phyloP scores from a whole-genome alignment of 129 eudicot genomes.

The Helianthus tuberosus region DNA sequence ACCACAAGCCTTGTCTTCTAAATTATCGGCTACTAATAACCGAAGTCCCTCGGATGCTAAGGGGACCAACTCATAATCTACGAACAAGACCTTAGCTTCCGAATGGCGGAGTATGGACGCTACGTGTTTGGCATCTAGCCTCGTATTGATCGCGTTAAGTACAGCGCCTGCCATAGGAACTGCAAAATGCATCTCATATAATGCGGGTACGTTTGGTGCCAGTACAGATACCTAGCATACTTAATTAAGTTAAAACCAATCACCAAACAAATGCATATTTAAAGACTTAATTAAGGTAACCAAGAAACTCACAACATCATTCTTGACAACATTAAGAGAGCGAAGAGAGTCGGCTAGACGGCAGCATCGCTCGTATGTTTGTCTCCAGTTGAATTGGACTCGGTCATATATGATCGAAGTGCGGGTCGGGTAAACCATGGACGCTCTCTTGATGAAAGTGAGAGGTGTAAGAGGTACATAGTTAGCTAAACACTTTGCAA shows the following conservation, averaged over 20 bases:
- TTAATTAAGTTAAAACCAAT: not conserved
- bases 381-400: conserved; percentile 53
- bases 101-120: conserved; percentile 60
- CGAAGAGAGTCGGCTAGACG: conserved; percentile 64
- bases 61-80: conserved; percentile 51
- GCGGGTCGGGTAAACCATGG: conserved; percentile 46
- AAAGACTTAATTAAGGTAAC: too few relatives aligned
- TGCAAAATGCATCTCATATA: conserved; percentile 67
- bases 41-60: conserved; percentile 50
- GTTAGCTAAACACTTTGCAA: conserved; percentile 55
- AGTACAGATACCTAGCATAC: conserved; percentile 58
- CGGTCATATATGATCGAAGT: conserved; percentile 51
- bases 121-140: conserved; percentile 56
- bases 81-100: conserved; percentile 59
- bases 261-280: too few relatives aligned
- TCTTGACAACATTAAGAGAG: conserved; percentile 45
- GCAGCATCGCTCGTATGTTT: conserved; percentile 57
- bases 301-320: conserved; percentile 43
- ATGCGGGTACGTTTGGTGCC: conserved; percentile 68
- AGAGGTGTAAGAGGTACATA: conserved; percentile 62
- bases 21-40: conserved; percentile 24
- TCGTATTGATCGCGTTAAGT: conserved; percentile 61
- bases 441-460: conserved; percentile 59
- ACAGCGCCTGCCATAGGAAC: conserved; percentile 71
- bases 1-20: not conserved